Percentiles rank a stretch among this genome's conserved stretches.
These are phyloP conservation scores for Taiozyma sp. DNA, from an alignment of 1,139 yeast genomes.

Conservation along the genomic window DNA sequence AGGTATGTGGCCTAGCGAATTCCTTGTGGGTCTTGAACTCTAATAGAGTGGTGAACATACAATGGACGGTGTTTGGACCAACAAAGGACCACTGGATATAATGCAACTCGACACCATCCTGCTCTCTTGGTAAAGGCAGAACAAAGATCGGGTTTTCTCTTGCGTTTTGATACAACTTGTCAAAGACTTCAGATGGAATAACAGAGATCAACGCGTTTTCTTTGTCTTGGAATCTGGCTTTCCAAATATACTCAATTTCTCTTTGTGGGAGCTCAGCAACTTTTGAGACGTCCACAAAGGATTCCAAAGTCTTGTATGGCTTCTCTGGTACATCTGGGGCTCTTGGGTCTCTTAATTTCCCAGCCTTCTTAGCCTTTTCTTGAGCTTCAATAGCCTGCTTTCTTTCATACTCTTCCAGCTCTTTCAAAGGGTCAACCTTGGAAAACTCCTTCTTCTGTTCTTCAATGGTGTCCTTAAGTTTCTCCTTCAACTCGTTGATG, in stretches of 20 bases:
- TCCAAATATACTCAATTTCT: constrained; percentile 85
- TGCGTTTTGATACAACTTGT: constrained; percentile 61
- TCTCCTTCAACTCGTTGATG: constrained; percentile 59
- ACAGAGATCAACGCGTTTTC: constrained; percentile 64
- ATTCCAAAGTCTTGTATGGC: constrained; percentile 68
- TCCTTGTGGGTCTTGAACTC: constrained; percentile 91
- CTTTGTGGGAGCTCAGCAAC: constrained; percentile 47
- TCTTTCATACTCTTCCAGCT: constrained; percentile 55
- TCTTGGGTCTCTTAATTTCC: constrained; percentile 39
- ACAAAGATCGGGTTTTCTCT: constrained; percentile 72
- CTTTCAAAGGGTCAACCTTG: constrained; percentile 66
- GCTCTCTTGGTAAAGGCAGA: constrained; percentile 59
- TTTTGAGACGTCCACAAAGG: constrained; percentile 70
- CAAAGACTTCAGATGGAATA: constrained; percentile 51
- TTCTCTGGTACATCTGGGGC: constrained; percentile 39
- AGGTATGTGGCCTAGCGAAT: constrained; percentile 93
- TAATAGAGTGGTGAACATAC: constrained; percentile 86
- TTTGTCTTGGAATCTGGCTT: constrained; percentile 69
- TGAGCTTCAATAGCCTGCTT: constrained; percentile 28
- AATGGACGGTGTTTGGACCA: constrained; percentile 81
- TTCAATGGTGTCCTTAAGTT: constrained; percentile 58
- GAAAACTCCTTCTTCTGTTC: constrained; percentile 50
- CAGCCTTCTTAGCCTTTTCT: constrained; percentile 16
- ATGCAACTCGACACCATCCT: constrained; percentile 68
- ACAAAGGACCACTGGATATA: constrained; percentile 93